Evolutionary conservation across 2,329 filamentous ascomycete species (phyloP), one percentile per base, ranked within the genome.

Genomic region (Calonectria leucothoes): DNA sequence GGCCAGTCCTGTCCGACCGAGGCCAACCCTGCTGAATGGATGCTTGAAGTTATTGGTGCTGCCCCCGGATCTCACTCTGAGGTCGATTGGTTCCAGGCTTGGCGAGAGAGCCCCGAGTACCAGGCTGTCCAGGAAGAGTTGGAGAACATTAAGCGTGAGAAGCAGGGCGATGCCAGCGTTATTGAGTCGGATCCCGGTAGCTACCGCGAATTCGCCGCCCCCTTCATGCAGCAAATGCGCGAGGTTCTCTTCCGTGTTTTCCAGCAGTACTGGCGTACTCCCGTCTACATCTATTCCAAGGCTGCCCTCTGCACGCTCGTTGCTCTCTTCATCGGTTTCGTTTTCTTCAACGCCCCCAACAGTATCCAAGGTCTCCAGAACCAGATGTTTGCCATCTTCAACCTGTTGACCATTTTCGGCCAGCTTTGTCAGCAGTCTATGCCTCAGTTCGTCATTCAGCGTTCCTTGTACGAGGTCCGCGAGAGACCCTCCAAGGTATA

Each of bases 191-290:
- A 87, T 55, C 79, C 84, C 15, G 84, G 83, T 68, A 84, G 83
- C 76, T 94, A 92, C 84, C 90, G 91, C 74, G 94, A 98, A 83
- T 98, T 98, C 74, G 95, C 95, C 4, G 94, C 94, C 6, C 91
- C 94, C 0, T 95, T 97, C 82, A 80, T 77, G 49, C 81, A 87
- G 10, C 95, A 98, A 83, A 86, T 96, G 51, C 86, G 85, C 70
- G 89, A 93, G 81, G 94, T 95, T 70, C 89, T 91, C 23, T 83
- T 89, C 76, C 94, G 95, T 80, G 93, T 97, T 31, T 97, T 97
- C 87, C 91, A 96, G 82, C 95, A 98, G 83, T 97, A 97, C 89
- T 98, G 95, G 95, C 94, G 95, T 73, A 96, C 93, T 0, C 95
- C 95, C 0, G 90, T 92, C 6, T 98, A 98, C 87, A 96, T 98